phyloP scores from a whole-genome alignment of 257 asterid species.

The Orobanche coerulescens region DNA sequence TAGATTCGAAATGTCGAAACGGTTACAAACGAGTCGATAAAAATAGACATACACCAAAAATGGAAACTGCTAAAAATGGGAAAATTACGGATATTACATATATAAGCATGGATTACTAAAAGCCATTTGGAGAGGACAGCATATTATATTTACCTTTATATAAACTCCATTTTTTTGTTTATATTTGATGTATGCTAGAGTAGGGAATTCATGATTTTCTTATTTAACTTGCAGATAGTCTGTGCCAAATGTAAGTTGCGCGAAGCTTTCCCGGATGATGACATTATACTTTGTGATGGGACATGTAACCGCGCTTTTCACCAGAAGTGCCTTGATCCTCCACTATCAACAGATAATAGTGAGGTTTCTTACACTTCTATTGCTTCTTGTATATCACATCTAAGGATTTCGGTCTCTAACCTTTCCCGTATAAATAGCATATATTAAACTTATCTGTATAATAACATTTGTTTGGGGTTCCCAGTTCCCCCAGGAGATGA shows the following conservation, averaged over 20 bases:
- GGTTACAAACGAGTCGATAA: too few species aligned
- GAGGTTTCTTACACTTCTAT: conserved; percentile 29
- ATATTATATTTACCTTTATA: not conserved
- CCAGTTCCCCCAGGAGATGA: conserved; percentile 94
- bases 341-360: conserved; percentile 76
- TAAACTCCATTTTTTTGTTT: not conserved
- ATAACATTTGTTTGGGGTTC: conserved; percentile 26
- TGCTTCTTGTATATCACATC: conserved; percentile 15
- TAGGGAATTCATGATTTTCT: conserved; percentile 19
- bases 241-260: conserved; percentile 86
- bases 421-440: not conserved
- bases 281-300: conserved; percentile 92
- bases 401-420: conserved; percentile 8
- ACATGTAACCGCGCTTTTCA: conserved; percentile 94
- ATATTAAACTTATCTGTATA: conserved; percentile 5
- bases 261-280: conserved; percentile 81
- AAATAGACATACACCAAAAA: too few species aligned
- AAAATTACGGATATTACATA: too few species aligned
- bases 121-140: not conserved
- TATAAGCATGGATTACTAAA: too few species aligned
- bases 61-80: too few species aligned
- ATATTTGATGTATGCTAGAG: not conserved
- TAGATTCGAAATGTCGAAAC: too few species aligned
- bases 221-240: conserved; percentile 49
- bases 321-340: conserved; percentile 93